A percentile compares a stretch with the other conserved stretches of the same genome.
These are phyloP conservation scores for Zasmidium angulare DNA, from an alignment of 2,329 filamentous ascomycete genomes.

Conservation along the genomic window DNA sequence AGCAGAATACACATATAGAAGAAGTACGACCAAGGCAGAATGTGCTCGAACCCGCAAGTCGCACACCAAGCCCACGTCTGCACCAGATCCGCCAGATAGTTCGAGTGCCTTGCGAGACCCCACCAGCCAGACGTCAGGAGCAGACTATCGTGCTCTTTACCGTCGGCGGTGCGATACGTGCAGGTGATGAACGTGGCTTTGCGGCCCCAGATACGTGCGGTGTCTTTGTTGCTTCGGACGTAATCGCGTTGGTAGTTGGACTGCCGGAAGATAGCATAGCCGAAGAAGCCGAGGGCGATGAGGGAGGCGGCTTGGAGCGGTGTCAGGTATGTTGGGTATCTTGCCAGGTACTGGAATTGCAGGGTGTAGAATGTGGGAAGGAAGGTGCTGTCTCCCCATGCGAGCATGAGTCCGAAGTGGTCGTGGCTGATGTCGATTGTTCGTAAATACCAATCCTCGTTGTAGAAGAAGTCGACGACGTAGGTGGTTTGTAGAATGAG, in stretches of 20 bases:
- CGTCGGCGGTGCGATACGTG: slow-evolving; percentile 20
- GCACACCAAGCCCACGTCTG: slow-evolving; percentile 21
- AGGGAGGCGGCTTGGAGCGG: slow-evolving; percentile 11
- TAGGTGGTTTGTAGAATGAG: slow-evolving; percentile 21
- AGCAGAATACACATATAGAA: slow-evolving; percentile 21
- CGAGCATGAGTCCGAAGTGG: slow-evolving; percentile 26
- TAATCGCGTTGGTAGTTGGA: slow-evolving; percentile 21
- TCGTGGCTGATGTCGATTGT: slow-evolving; percentile 26
- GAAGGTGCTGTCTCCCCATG: slow-evolving; percentile 24
- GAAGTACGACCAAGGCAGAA: slow-evolving; percentile 23
- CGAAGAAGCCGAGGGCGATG: slow-evolving; percentile 13
- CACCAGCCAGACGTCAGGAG: slow-evolving; percentile 23
- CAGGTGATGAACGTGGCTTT: slow-evolving; percentile 21
- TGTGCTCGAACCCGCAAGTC: slow-evolving; percentile 19
- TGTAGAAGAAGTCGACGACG: slow-evolving; percentile 24
- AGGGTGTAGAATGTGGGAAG: slow-evolving; percentile 24
- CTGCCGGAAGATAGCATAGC: slow-evolving; percentile 20
- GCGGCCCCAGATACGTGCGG: slow-evolving; percentile 19
- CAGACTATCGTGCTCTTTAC: slow-evolving; percentile 18
- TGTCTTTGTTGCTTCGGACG: slow-evolving; percentile 17
- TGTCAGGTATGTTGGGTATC: slow-evolving; percentile 21
- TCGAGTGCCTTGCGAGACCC: slow-evolving; percentile 22
- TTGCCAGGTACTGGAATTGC: slow-evolving; percentile 23
- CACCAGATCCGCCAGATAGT: slow-evolving; percentile 23
- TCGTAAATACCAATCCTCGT: slow-evolving; percentile 22